phyloP scores from a whole-genome alignment of 345 rosid genomes.

The Excoecaria cochinchinensis region DNA sequence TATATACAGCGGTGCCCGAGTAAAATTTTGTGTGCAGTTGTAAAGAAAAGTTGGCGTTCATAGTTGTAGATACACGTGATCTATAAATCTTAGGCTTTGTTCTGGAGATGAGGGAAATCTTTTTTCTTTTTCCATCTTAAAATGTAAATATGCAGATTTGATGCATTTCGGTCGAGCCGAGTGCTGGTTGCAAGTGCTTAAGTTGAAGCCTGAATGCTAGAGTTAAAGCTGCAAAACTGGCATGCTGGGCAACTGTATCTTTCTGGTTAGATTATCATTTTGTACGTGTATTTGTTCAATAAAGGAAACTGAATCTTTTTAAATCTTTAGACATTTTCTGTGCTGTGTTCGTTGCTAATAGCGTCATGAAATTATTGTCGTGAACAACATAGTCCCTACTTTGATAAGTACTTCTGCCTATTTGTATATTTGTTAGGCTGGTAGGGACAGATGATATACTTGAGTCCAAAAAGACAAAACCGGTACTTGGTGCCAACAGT shows the following conservation, averaged over 20 bases:
- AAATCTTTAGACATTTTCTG: background rate
- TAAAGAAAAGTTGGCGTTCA: slow-evolving; percentile 12
- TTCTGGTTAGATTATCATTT: slow-evolving; percentile 1
- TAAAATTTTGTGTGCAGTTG: slow-evolving; percentile 27
- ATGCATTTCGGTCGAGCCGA: slow-evolving; percentile 13
- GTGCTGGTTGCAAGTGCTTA: slow-evolving; percentile 12
- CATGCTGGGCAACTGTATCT: slow-evolving; percentile 16
- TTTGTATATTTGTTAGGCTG: background rate
- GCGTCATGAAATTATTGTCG: background rate
- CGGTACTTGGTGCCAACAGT: too few species aligned
- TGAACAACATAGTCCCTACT: background rate
- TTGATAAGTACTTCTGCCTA: background rate
- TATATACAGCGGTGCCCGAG: slow-evolving; percentile 17
- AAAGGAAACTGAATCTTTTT: slow-evolving; percentile 8
- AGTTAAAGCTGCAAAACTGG: background rate
- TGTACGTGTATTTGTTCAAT: slow-evolving; percentile 4
- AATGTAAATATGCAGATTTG: slow-evolving; percentile 21
- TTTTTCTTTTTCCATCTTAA: background rate
- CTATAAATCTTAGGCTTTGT: slow-evolving; percentile 9
- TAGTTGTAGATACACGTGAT: slow-evolving; percentile 7
- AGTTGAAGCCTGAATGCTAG: slow-evolving; percentile 13
- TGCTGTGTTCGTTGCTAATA: background rate
- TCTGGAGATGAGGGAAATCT: slow-evolving; percentile 14
- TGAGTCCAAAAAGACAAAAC: too few species aligned
- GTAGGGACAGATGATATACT: background rate